Evolutionary conservation across 2,329 filamentous ascomycete species (phyloP).

Genomic region (Epichloe baconii): DNA sequence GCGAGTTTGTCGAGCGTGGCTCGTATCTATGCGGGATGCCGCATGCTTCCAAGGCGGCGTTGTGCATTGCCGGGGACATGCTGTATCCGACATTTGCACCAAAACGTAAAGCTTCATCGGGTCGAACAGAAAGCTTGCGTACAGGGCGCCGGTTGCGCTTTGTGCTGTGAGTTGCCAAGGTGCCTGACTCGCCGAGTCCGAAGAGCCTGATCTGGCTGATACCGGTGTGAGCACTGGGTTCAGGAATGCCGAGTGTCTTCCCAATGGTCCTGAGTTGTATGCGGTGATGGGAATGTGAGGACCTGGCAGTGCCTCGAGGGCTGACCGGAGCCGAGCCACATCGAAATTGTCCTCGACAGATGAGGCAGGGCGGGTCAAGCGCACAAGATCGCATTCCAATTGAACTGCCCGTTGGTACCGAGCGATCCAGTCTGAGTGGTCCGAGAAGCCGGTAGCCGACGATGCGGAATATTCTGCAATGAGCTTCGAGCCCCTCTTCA

Average conservation of each 20-base stretch:
- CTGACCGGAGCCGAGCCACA: slow-evolving; percentile 40
- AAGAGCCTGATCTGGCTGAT: slow-evolving; percentile 26
- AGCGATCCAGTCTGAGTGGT: slow-evolving; percentile 37
- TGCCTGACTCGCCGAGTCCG: slow-evolving; percentile 4
- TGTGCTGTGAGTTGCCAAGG: slow-evolving; percentile 38
- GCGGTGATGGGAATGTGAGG: slow-evolving; percentile 41
- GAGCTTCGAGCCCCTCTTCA: slow-evolving; percentile 44
- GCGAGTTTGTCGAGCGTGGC: slow-evolving; percentile 47
- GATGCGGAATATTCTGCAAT: slow-evolving; percentile 41
- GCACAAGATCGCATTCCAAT: slow-evolving; percentile 48
- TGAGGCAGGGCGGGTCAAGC: slow-evolving; percentile 44
- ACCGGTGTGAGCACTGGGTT: slow-evolving; percentile 52
- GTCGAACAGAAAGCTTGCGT: slow-evolving; percentile 52
- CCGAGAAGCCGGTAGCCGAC: slow-evolving; percentile 37
- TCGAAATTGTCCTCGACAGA: slow-evolving; percentile 50
- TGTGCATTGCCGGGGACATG: slow-evolving; percentile 68
- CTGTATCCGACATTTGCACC: slow-evolving; percentile 62
- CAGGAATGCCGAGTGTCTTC: slow-evolving; percentile 52
- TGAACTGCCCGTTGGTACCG: slow-evolving; percentile 44
- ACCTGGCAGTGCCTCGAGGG: slow-evolving; percentile 27
- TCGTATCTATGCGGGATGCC: slow-evolving; percentile 57
- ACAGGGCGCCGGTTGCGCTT: slow-evolving; percentile 52
- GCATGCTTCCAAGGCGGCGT: slow-evolving; percentile 50
- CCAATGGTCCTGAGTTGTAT: slow-evolving; percentile 51
- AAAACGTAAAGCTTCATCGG: slow-evolving; percentile 60